phyloP scores from a whole-genome alignment of 371 early-diverging fungal genomes.

The Dichotomocladium elegans region DNA sequence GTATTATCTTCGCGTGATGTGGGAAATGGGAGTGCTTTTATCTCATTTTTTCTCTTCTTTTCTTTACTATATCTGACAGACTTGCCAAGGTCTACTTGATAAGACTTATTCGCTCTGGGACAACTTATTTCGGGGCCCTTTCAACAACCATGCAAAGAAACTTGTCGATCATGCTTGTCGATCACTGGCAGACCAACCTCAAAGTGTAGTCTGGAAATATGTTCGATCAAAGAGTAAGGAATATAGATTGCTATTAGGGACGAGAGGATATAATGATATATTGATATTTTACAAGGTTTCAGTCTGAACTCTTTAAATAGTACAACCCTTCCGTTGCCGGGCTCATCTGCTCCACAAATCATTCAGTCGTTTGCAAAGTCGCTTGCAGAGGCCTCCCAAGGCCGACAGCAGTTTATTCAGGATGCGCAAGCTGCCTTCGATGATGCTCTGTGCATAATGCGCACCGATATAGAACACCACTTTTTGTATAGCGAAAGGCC shows the following conservation, averaged over 20 bases:
- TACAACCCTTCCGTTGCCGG: constrained; percentile 18
- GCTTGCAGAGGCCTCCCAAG: constrained; percentile 21
- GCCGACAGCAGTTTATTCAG: constrained; percentile 14
- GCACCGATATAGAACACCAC: constrained; percentile 22
- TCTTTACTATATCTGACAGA: background rate
- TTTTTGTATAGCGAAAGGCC: constrained; percentile 8
- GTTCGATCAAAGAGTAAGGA: constrained; percentile 10
- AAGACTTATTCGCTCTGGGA: constrained; percentile 38
- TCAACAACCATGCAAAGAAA: constrained; percentile 29
- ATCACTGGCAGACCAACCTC: constrained; percentile 32
- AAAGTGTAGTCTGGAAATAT: constrained; percentile 24
- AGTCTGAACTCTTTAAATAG: background rate
- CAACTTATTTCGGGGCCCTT: constrained; percentile 28
- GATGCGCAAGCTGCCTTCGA: constrained; percentile 25
- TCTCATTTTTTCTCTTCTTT: no score
- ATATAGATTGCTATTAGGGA: no score
- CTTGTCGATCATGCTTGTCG: constrained; percentile 27
- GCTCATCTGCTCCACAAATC: constrained; percentile 17
- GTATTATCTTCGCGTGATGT: background rate
- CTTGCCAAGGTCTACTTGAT: constrained; percentile 17
- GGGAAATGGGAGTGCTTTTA: no score
- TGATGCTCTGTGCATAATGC: constrained; percentile 3
- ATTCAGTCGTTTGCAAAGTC: constrained; percentile 22
- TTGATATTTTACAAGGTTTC: no score
- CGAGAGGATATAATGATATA: background rate